A percentile compares a stretch with the other conserved stretches of the same genome.
Conservation (phyloP, 2,329 filamentous ascomycete genomes). For the Apiospora koreana region DNA sequence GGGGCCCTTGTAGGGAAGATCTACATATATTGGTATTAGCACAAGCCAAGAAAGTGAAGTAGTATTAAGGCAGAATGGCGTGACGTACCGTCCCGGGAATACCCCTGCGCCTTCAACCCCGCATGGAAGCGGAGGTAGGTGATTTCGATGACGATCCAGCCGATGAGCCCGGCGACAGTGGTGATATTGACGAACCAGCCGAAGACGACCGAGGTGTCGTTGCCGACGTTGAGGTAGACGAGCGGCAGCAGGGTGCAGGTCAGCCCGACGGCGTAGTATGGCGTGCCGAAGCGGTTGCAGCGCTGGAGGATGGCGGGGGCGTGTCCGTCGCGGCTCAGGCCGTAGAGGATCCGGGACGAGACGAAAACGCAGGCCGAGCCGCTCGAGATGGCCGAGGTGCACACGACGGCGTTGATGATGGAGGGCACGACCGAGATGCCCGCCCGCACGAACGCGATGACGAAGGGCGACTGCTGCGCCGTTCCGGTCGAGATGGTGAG, state of each 20-base stretch:
- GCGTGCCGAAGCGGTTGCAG: conserved; percentile 57
- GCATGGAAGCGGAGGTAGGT: conserved; percentile 18
- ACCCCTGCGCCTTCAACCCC: conserved; percentile 24
- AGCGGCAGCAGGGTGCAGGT: conserved; percentile 42
- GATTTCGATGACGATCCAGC: conserved; percentile 16
- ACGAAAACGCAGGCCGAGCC: conserved; percentile 60
- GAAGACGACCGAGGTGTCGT: conserved; percentile 15
- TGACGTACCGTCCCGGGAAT: not conserved
- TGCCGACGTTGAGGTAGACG: conserved; percentile 16
- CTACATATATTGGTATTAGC: conserved; percentile 17
- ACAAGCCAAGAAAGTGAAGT: too few species aligned
- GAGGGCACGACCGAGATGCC: conserved; percentile 52
- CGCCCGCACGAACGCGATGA: conserved; percentile 55
- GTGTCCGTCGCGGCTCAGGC: conserved; percentile 54
- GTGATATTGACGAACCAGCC: conserved; percentile 18
- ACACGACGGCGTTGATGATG: conserved; percentile 60
- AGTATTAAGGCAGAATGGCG: not conserved
- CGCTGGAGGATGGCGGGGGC: conserved; percentile 49
- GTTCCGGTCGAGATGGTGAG: conserved; percentile 43
- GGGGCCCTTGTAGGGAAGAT: conserved; percentile 50
- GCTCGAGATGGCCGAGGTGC: conserved; percentile 56
- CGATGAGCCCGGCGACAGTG: conserved; percentile 16
- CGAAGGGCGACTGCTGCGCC: conserved; percentile 50
- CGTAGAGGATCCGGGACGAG: conserved; percentile 57
- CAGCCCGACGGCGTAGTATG: conserved; percentile 60